Evolutionary conservation across 805 yeast genomes (phyloP).

Genomic region (Ogataea wickerhamii): DNA sequence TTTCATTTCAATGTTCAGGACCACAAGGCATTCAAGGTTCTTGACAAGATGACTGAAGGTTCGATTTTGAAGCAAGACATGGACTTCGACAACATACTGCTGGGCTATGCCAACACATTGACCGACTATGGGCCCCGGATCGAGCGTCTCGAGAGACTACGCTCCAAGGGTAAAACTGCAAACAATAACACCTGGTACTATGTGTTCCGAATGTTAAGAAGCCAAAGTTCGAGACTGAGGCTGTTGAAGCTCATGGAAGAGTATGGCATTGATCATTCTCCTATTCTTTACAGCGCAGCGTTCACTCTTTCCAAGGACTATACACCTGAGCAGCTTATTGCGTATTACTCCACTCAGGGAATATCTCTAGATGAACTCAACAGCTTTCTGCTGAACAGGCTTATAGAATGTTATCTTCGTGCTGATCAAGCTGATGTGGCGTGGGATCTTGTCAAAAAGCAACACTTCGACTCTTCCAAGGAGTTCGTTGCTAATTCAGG

Average conservation of each 20-base stretch:
- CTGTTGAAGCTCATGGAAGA: constrained; percentile 24
- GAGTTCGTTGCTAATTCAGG: constrained; percentile 15
- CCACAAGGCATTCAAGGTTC: constrained; percentile 12
- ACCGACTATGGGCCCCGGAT: constrained; percentile 17
- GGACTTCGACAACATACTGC: constrained; percentile 27
- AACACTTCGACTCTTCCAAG: not conserved
- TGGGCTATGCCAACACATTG: constrained; percentile 16
- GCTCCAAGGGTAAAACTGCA: constrained; percentile 11
- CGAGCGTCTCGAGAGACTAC: constrained; percentile 18
- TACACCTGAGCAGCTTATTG: constrained; percentile 16
- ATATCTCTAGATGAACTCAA: constrained; percentile 8
- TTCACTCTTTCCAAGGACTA: constrained; percentile 12
- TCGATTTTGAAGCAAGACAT: constrained; percentile 22
- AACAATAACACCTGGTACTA: constrained; percentile 31
- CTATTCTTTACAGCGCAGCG: constrained; percentile 21
- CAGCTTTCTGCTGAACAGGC: constrained; percentile 20
- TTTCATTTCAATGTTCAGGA: constrained; percentile 21
- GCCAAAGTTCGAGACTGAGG: constrained; percentile 15
- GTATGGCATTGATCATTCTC: constrained; percentile 17
- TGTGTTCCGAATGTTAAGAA: constrained; percentile 19
- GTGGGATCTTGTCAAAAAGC: constrained; percentile 13
- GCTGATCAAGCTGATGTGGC: constrained; percentile 16
- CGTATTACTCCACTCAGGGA: constrained; percentile 14
- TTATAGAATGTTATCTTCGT: constrained; percentile 18
- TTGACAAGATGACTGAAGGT: constrained; percentile 20